A percentile compares a stretch with the other conserved stretches of the same genome.
Conservation (phyloP, 257 asterid genomes). For the Petrea volubilis region DNA sequence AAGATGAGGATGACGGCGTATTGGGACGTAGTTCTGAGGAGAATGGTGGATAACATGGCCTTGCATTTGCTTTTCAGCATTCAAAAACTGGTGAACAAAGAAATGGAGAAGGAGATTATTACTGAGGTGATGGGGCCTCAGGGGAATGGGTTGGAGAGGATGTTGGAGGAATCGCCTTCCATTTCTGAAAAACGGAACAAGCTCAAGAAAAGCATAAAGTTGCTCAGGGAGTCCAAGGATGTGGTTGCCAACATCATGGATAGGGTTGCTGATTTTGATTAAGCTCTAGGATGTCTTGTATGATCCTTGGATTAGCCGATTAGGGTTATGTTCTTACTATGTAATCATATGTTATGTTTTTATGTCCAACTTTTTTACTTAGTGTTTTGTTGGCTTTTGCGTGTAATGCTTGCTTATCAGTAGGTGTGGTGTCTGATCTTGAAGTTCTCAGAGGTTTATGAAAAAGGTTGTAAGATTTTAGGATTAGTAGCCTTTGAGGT, state of each 20-base stretch:
- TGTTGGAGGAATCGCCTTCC: constrained; percentile 39
- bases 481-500: too few species aligned
- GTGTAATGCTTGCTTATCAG: too few species aligned
- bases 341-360: too few species aligned
- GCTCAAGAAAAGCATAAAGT: constrained; percentile 28
- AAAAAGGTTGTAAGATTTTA: too few species aligned
- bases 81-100: constrained; percentile 32
- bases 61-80: constrained; percentile 30
- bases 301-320: too few species aligned
- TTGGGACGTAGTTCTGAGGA: constrained; percentile 36
- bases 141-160: constrained; percentile 35
- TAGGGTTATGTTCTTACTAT: too few species aligned
- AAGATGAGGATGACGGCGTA: constrained; percentile 36
- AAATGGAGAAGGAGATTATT: constrained; percentile 30
- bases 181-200: constrained; percentile 31
- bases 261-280: constrained; percentile 6
- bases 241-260: constrained; percentile 30
- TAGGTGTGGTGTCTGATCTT: too few species aligned
- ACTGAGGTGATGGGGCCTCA: constrained; percentile 31
- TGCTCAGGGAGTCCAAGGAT: constrained; percentile 47
- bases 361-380: too few species aligned
- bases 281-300: too few species aligned
- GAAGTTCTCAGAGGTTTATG: too few species aligned
- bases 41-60: constrained; percentile 42
- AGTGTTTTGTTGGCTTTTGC: too few species aligned